Evolutionary conservation across 225 moss, liverwort and hornwort species (phyloP).

Genomic region (Rhytidiadelphus loreus): DNA sequence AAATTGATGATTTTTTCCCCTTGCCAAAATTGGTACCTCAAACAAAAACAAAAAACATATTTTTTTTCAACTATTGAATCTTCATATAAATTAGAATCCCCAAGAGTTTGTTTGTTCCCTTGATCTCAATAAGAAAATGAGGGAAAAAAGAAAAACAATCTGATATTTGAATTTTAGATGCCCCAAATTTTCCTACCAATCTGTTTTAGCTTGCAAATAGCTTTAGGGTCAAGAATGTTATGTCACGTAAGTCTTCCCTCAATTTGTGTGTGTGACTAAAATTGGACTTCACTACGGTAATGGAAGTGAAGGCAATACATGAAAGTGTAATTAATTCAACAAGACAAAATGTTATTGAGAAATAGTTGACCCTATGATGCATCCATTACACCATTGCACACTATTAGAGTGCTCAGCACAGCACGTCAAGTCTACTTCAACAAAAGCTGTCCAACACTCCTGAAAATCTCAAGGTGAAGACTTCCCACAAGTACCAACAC

Average conservation of each 20-base stretch:
- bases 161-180: neutral
- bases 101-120: neutral
- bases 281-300: neutral
- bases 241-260: no score
- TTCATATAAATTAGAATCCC: neutral
- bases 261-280: neutral
- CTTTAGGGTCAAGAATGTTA: neutral
- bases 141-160: neutral
- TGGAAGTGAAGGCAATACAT: neutral
- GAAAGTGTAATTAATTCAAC: no score
- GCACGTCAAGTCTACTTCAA: no score
- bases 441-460: no score
- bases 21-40: no score
- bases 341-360: no score
- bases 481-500: no score
- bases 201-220: neutral
- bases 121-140: neutral
- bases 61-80: neutral
- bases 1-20: neutral
- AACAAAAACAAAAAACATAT: rapidly evolving
- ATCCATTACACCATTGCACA: no score
- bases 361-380: no score
- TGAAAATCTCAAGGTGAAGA: neutral
- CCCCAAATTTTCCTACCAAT: neutral
- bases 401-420: no score